Percentiles rank a stretch among this genome's conserved stretches.
Evolutionary conservation across 75 land plant genomes (phyloP).

Genomic region (Picea glauca): DNA sequence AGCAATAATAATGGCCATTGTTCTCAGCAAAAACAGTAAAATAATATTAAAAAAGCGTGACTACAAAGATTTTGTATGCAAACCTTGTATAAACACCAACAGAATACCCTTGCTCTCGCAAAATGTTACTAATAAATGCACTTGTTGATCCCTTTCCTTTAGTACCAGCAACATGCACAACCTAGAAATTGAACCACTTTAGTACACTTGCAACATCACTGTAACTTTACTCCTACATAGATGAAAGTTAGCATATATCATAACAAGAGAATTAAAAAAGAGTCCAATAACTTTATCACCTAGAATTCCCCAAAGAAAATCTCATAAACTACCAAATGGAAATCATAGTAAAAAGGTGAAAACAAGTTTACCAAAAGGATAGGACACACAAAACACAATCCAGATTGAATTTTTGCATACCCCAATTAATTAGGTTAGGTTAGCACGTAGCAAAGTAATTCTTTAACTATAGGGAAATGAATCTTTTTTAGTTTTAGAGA

Average conservation of each 20-base stretch:
- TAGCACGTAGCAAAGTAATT: too few relatives aligned
- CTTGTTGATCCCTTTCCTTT: slow-evolving; percentile 98
- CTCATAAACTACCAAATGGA: neutral
- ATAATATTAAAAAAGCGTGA: too few relatives aligned
- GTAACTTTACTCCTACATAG: too few relatives aligned
- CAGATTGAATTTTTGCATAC: neutral
- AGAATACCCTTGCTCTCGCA: slow-evolving; percentile 75
- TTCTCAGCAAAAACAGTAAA: too few relatives aligned
- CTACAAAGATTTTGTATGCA: neutral
- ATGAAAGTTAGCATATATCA: too few relatives aligned
- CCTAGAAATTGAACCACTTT: slow-evolving; percentile 33
- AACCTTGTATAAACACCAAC: slow-evolving; percentile 97
- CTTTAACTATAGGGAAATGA: too few relatives aligned
- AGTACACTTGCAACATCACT: slow-evolving; percentile 2
- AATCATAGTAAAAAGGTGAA: neutral
- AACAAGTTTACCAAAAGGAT: neutral
- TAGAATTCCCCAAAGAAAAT: neutral
- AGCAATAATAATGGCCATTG: too few relatives aligned
- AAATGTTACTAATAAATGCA: slow-evolving; percentile 75
- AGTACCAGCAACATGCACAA: slow-evolving; percentile 94
- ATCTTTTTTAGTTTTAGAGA: too few relatives aligned
- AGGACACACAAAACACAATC: neutral
- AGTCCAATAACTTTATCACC: neutral
- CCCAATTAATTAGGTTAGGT: too few relatives aligned
- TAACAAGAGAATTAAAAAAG: neutral